A percentile compares a stretch with the other conserved stretches of the same genome.
Conservation (phyloP, 805 yeast species). For the Tetrapisispora phaffii region DNA sequence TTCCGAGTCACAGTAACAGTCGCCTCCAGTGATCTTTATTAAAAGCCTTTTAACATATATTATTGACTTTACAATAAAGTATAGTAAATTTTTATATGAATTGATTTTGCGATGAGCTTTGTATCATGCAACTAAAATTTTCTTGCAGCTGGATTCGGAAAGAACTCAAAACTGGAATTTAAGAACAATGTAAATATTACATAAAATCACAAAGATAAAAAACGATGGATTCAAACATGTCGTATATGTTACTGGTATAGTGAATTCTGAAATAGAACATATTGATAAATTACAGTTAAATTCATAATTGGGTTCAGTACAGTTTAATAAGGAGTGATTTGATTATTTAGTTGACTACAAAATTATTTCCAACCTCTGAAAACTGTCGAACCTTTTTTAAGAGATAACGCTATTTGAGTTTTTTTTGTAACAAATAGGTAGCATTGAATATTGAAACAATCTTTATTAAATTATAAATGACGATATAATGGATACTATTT, state of each 20-base stretch:
- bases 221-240: no score
- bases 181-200: background rate
- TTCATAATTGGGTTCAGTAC: no score
- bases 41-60: no score
- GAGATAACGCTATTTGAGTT: background rate
- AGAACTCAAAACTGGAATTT: background rate
- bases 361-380: no score
- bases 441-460: background rate
- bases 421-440: background rate
- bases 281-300: no score
- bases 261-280: no score
- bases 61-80: no score
- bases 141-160: background rate
- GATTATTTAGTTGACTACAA: no score
- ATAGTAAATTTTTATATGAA: background rate
- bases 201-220: background rate
- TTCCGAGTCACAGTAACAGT: background rate
- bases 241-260: no score
- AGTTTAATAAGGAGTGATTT: no score
- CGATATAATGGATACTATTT: conserved; percentile 18
- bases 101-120: conserved; percentile 6
- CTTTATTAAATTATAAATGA: background rate
- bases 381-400: no score
- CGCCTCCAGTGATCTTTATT: no score
- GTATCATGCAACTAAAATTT: background rate